Base-by-base conservation (phyloP, 495 filamentous ascomycete species). In the Amphirosellinia nigrospora region DNA sequence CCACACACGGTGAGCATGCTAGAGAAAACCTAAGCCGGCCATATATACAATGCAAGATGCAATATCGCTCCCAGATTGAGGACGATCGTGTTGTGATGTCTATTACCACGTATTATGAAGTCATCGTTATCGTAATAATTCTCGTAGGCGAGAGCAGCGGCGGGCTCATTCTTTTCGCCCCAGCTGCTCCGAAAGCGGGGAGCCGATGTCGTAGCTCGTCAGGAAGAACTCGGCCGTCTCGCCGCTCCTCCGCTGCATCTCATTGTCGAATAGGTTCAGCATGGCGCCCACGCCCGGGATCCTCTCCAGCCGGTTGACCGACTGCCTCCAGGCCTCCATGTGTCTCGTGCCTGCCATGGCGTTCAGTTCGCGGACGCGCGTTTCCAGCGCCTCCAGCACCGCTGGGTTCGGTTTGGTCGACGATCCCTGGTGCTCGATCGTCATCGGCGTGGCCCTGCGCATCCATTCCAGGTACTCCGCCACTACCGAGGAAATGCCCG, bases 381-480 rank as follows among this genome's bases (percentile, higher is more conserved):
- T 66, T 43, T 70, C 68, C 21, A 70, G 61, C 19, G 68, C 34
- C 52, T 65, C 68, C 16, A 70, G 68, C 2, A 70, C 60, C 6
- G 61, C 68, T 0, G 50, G 38, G 28, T 60, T 66, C 4, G 61
- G 34, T 39, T 65, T 64, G 9, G 52, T 50, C 9, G 61, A 23
- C n/a, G 34, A 1, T 28, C 58, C 39, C 28, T 50, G 66, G 21
- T 48, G 43, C 46, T 23, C 48, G 67, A 16, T 56, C 21, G 48
- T 43, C 26, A 28, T 38, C 32, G 48, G 38, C 28, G 61, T 10
- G 6, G 64, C 38, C 30, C 56, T 70, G 21, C 70, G 64, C 53
- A 71, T 68, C 70, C 70, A 71, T 32, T 65, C 52, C 4, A 71
- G 53, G 64, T 71, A 71, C 55, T 68, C 70, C 5, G 70, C 70